Base-by-base conservation (phyloP, 257 asterid genomes). In the Ehretia macrophylla region DNA sequence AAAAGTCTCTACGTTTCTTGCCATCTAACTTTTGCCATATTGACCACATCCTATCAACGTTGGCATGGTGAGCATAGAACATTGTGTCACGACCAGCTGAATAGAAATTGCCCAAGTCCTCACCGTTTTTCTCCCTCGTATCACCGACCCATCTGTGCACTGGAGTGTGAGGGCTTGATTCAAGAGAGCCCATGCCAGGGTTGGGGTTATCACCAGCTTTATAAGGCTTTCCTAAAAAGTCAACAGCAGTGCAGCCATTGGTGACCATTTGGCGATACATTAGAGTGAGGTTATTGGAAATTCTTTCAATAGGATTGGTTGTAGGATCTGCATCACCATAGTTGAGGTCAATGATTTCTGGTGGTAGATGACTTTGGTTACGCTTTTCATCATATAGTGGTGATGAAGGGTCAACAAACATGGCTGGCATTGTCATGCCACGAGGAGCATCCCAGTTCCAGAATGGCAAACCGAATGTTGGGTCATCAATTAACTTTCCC, bases 11-110 rank as follows among this genome's bases (percentile, higher is more conserved):
- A 0, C 63, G 32, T 11, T 62, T 69, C 27, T 51, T 39, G 11
- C 69, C 75, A 11, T 69, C 77, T 32, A 72, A 27, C 13, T 51
- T 32, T 3, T 62, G 49, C 94, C 91, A 84, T 0, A 80, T 44
- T 0, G 83, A 17, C 95, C 95, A 87, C 95, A 87, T 72, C 0
- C 95, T 51, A 21, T 87, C 96, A 0, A 80, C 77, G n/a, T 85
- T 85, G 0, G 83, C 69, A 72, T 87, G 96, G 58, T 84, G 96
- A 37, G 55, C 56, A 46, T 80, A 87, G 75, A 87, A 87, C 22
- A 77, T 0, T 0, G 67, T 14, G 67, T 87, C 96, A 59, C 94
- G 40, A 0, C 48, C 68, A 8, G 56, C 63, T 5, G 58, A 59
- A 18, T 58, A 64, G 13, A 49, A 49, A 17, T 62, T 60, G 1